Evolutionary conservation across 768 basidiomycete genomes (phyloP).

Genomic region (Lactifluus volemus): DNA sequence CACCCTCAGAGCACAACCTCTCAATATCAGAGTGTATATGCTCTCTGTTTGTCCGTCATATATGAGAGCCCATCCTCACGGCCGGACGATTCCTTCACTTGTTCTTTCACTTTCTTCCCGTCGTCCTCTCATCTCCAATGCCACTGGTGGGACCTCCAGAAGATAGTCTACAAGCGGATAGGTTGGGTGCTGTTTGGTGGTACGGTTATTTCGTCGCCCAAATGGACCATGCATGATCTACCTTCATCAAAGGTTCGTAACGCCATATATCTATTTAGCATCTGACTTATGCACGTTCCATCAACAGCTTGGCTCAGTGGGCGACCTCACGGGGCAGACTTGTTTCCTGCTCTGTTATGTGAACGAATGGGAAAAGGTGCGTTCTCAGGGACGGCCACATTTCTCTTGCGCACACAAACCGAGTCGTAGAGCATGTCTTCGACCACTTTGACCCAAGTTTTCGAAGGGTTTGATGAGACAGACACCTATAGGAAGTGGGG

Average conservation of each 20-base stretch:
- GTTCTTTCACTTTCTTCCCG: slow-evolving; percentile 77
- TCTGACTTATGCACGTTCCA: neutral
- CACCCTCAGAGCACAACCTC: slow-evolving; percentile 55
- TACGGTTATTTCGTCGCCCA: slow-evolving; percentile 75
- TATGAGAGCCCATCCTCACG: slow-evolving; percentile 85
- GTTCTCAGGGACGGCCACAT: slow-evolving; percentile 83
- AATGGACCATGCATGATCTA: slow-evolving; percentile 95
- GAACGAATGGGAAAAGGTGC: slow-evolving; percentile 74
- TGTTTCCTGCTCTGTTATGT: slow-evolving; percentile 88
- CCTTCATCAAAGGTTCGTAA: slow-evolving; percentile 80
- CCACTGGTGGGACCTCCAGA: slow-evolving; percentile 57
- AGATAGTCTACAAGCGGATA: slow-evolving; percentile 54
- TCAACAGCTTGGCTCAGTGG: slow-evolving; percentile 89
- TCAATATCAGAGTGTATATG: slow-evolving; percentile 38
- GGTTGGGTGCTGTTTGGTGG: slow-evolving; percentile 97
- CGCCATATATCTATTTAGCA: neutral
- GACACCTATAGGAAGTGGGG: slow-evolving; percentile 87
- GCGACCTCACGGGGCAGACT: slow-evolving; percentile 87
- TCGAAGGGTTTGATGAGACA: slow-evolving; percentile 75
- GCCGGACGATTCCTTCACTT: slow-evolving; percentile 77
- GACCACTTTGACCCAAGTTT: slow-evolving; percentile 75
- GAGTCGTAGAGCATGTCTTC: slow-evolving; percentile 78
- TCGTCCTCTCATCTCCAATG: slow-evolving; percentile 78
- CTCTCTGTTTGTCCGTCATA: slow-evolving; percentile 41
- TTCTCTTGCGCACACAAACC: slow-evolving; percentile 65